Evolutionary conservation across 2,329 filamentous ascomycete genomes (phyloP).

Genomic region (Fusarium dimerum): DNA sequence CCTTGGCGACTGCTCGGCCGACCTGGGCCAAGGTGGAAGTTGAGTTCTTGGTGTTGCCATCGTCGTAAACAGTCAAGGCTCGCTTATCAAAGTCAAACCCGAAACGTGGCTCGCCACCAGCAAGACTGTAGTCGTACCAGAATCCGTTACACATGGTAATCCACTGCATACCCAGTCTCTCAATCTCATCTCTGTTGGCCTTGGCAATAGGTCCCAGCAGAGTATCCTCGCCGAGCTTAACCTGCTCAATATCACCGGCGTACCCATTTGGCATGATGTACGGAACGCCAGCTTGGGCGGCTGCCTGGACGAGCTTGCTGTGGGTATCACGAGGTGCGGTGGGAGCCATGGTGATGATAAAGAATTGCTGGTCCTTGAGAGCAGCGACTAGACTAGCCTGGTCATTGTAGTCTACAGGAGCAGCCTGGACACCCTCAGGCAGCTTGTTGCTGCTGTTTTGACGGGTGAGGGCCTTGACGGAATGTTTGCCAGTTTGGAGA

Average conservation of each 20-base stretch:
- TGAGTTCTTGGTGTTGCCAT: conserved; percentile 37
- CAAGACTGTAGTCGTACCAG: conserved; percentile 56
- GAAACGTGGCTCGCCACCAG: conserved; percentile 37
- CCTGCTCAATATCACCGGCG: conserved; percentile 32
- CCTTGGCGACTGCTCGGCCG: conserved; percentile 50
- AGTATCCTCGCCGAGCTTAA: conserved; percentile 32
- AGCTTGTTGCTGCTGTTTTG: conserved; percentile 41
- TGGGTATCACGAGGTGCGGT: conserved; percentile 44
- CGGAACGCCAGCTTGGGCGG: conserved; percentile 50
- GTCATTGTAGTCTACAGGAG: conserved; percentile 46
- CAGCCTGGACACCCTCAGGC: conserved; percentile 44
- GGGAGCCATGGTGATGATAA: conserved; percentile 51
- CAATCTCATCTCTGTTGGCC: conserved; percentile 38
- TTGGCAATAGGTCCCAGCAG: conserved; percentile 21
- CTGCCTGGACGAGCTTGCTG: conserved; percentile 48
- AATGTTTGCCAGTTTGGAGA: conserved; percentile 50
- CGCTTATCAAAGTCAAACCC: conserved; percentile 50
- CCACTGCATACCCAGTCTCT: conserved; percentile 43
- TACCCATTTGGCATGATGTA: conserved; percentile 55
- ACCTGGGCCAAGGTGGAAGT: conserved; percentile 54
- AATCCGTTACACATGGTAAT: conserved; percentile 54
- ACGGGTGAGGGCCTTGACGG: conserved; percentile 54
- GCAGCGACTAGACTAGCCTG: conserved; percentile 45
- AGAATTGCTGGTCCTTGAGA: conserved; percentile 53
- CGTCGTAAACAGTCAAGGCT: conserved; percentile 51